phyloP scores from a whole-genome alignment of 1,139 yeast species.

The Debaryomyces udenii region DNA sequence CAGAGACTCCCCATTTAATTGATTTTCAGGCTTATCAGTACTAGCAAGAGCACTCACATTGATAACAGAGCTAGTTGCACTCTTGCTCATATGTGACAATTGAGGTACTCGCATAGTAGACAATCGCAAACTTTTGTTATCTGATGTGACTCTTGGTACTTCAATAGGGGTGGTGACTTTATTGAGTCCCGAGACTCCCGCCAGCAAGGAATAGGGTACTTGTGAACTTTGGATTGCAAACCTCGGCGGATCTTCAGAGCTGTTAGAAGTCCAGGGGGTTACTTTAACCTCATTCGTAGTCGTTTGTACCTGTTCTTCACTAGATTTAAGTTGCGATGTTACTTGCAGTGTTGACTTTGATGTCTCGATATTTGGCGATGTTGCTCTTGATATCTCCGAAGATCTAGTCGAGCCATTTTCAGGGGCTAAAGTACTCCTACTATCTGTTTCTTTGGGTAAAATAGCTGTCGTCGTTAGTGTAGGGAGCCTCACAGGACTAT shows the following conservation, averaged over 20 bases:
- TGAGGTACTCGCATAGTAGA: constrained; percentile 25
- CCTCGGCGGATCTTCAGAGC: neutral
- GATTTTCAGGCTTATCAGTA: constrained; percentile 18
- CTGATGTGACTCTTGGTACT: constrained; percentile 35
- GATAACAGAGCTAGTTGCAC: constrained; percentile 35
- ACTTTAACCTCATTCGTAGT: neutral
- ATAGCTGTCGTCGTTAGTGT: constrained; percentile 10
- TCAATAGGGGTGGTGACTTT: neutral
- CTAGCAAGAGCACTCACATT: constrained; percentile 37
- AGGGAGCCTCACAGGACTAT: constrained; percentile 11
- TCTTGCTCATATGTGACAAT: constrained; percentile 19
- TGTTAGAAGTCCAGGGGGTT: neutral
- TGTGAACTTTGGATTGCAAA: constrained; percentile 8
- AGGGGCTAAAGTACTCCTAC: neutral
- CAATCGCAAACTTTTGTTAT: constrained; percentile 34
- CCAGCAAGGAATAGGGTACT: neutral
- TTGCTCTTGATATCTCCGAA: constrained; percentile 3
- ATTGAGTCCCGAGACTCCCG: constrained; percentile 7
- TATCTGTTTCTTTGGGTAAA: constrained; percentile 1
- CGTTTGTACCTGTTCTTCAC: neutral
- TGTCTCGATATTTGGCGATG: constrained; percentile 1
- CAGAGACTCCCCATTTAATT: neutral
- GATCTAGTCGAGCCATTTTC: constrained; percentile 1
- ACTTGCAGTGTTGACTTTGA: constrained; percentile 2
- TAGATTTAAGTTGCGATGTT: constrained; percentile 1